A percentile compares a stretch with the other conserved stretches of the same genome.
Evolutionary conservation across 1,139 yeast species (phyloP).

Genomic region (Candida smagusa): DNA sequence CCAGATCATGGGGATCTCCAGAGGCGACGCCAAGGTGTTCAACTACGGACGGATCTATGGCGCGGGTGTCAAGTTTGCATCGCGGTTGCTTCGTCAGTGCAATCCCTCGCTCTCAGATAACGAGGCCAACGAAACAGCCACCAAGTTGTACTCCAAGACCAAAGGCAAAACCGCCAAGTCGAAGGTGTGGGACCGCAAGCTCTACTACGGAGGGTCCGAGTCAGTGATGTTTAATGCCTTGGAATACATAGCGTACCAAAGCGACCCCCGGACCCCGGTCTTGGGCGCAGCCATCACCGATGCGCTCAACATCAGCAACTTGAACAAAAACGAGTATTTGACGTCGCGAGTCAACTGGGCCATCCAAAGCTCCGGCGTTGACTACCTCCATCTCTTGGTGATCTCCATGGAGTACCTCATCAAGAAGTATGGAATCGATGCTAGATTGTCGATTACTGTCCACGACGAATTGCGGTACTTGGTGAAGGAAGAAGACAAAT

Average conservation of each 20-base stretch:
- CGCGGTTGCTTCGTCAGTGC: constrained; percentile 75
- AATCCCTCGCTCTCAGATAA: constrained; percentile 66
- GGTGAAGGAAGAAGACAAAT: constrained; percentile 68
- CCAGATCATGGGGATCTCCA: constrained; percentile 76
- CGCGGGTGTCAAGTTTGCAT: constrained; percentile 91
- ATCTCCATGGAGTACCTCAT: constrained; percentile 85
- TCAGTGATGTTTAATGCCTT: constrained; percentile 85
- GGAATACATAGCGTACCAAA: constrained; percentile 82
- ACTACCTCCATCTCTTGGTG: constrained; percentile 80
- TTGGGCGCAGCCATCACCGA: constrained; percentile 91
- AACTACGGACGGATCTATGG: constrained; percentile 98
- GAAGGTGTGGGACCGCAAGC: constrained; percentile 26
- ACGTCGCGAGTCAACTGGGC: constrained; percentile 98
- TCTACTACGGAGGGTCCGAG: constrained; percentile 92
- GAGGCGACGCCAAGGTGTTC: constrained; percentile 92
- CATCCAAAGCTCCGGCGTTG: constrained; percentile 97
- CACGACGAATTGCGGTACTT: constrained; percentile 93
- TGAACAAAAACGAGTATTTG: constrained; percentile 64
- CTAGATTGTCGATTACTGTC: constrained; percentile 81
- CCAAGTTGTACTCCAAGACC: constrained; percentile 69
- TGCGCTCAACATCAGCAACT: constrained; percentile 66
- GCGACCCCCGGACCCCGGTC: constrained; percentile 86
- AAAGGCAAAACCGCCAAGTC: constrained; percentile 59
- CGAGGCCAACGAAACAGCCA: constrained; percentile 69
- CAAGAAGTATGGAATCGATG: constrained; percentile 63